Evolutionary conservation across 257 asterid species (phyloP), one percentile per base, ranked within the genome.

Genomic region (Penstemon barbatus): DNA sequence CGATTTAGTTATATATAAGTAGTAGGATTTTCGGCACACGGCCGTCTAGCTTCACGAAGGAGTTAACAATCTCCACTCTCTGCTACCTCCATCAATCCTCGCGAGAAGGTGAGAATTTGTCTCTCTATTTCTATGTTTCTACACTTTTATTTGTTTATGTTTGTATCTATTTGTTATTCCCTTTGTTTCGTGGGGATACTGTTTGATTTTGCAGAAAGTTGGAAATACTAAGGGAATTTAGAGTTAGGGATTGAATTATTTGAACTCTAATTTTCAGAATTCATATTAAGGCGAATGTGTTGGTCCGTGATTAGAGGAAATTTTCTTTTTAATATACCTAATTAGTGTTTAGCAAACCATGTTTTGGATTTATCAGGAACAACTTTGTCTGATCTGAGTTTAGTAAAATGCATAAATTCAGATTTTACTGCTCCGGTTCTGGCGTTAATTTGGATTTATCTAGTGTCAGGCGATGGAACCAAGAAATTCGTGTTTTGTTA

Each of bases 251-350:
- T 53, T 3, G 8, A 12, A 36, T 10, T 49, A 46, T 57, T 13
- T 5, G 68, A 54, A 10, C 38, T 68, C 40, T 60, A 51, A 48
- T 44, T 67, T 58, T 61, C n/a, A 25, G 60, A 33, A 58, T 45
- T 60, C 58, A 39, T 46, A 9, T 50, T 40, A 12, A 36, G 57
- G 46, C 68, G 5, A 19, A 8, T 15, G 38, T 53, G 69, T 13
- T 36, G 76, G 18, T 10, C n/a, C 25, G 10, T 46, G 52, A 46
- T 4, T 19, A 49, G n/a, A 51, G 9, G 48, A 18, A 65, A 3
- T 12, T 60, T 19, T 48, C 57, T 49, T 9, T 6, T 50, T 41
- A 52, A 5, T 42, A 40, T 63, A 39, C 57, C 33, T 25, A 51
- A 7, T 12, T 51, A n/a, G 25, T 71, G 12, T 53, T 52, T 18